Evolutionary conservation across 1,284 basidiomycete species (phyloP), one percentile per base, ranked within the genome.

Genomic region (Porodaedalea pini): DNA sequence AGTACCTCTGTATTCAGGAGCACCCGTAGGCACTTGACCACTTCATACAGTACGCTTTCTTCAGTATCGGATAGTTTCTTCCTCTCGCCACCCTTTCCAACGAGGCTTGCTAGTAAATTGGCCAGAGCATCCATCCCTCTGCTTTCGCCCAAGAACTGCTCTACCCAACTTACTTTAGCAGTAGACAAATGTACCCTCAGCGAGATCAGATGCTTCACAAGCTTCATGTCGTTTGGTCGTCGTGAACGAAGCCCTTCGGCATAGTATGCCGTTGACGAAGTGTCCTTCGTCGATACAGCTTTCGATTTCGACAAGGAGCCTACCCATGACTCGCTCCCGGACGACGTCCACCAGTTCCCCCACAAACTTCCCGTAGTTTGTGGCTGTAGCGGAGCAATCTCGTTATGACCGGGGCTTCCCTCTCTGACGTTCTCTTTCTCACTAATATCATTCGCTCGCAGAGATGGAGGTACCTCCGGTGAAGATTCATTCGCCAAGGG

Each of bases 141-240:
- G 62, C 82, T 81, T 0, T 74, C 70, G 1, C 71, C 70, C 1
- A 94, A 76, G 65, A 96, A 96, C 39, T 85, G 82, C 62, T 87
- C 77, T 45, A 94, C 85, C 85, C 92, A 95, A 0, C 78, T 73
- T 15, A 94, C 63, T 58, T 86, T 87, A 0, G 88, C 90, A 0
- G 92, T 94, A 3, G 92, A 90, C 0, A 96, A 74, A 65, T 92
- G 88, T 0, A 94, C 88, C 2, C 93, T 83, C n/a, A 97, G 74
- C 1, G 87, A 85, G 41, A 94, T 88, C 1, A 96, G 74, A 64
- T 90, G 85, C 67, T 91, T 94, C 59, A 82, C 78, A 21, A 93
- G 76, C 63, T 81, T 83, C 48, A 79, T 72, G 62, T 87, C 83
- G 10, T 74, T 71, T 3, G 76, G 65, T 65, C 78, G 85, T 45